Conservation (phyloP, 2,329 filamentous ascomycete genomes). For the Fusarium pseudograminearum region DNA sequence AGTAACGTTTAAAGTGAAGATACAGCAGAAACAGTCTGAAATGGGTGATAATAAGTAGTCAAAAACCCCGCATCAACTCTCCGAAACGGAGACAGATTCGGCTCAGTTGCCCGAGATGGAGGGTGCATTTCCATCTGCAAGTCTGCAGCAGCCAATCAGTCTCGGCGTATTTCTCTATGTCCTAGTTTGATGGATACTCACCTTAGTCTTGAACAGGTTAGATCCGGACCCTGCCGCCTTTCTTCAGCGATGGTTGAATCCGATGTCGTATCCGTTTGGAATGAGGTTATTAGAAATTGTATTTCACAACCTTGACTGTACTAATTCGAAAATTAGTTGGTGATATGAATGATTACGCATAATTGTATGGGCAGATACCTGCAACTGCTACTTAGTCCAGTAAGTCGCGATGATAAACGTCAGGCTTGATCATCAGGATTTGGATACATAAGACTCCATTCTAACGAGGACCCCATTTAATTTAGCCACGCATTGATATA, state of each 20-base stretch:
- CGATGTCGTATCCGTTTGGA: background rate
- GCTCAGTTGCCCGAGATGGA: background rate
- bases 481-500: too few relatives aligned
- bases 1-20: background rate
- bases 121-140: background rate
- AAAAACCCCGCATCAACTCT: slow-evolving; percentile 6
- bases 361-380: fast-evolving
- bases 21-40: background rate
- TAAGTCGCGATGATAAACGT: too few relatives aligned
- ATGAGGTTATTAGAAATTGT: background rate
- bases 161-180: background rate
- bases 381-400: too few relatives aligned
- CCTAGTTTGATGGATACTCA: background rate
- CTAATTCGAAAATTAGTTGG: too few relatives aligned
- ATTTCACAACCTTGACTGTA: too few relatives aligned
- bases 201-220: background rate
- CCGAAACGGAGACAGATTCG: slow-evolving; percentile 6
- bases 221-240: background rate
- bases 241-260: background rate
- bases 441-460: too few relatives aligned
- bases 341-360: too few relatives aligned
- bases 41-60: background rate
- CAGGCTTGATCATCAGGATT: too few relatives aligned
- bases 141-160: background rate
- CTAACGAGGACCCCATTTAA: too few relatives aligned